Base-by-base conservation (phyloP, 2,329 filamentous ascomycete species). In the Zymoseptoria tritici region DNA sequence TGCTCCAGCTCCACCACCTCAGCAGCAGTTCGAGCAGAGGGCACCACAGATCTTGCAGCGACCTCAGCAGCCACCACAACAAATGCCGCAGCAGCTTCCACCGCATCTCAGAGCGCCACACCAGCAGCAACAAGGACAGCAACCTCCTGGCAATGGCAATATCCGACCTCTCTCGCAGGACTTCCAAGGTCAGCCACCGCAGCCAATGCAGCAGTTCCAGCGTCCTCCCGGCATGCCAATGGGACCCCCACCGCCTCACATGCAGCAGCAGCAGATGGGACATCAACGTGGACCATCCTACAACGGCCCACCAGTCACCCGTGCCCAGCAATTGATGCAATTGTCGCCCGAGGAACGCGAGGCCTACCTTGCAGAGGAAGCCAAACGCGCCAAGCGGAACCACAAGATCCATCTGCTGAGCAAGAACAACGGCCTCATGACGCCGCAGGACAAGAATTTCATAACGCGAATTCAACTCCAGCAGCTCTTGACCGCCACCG, bases 361-460 rank as follows among this genome's bases (percentile, higher is more conserved):
- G 2, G 86, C 87, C 1, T 94, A 92, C 71, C 76, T 97, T 57
- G 86, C 91, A 64, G 92, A 96, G 73, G 94, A 99, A 74, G 92
- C 92, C 0, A 94, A 92, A 76, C 86, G 94, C 55, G 92, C 94
- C 5, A 99, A 99, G 80, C 85, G 94, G 50, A 97, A 99, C 72
- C 93, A 97, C 78, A 99, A 99, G 80, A 97, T 99, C 63, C 93
- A 92, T 77, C 80, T 95, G 50, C 79, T 97, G 57, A 96, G 91
- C 22, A 91, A 91, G 76, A 91, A 96, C 69, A 99, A 99, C 71
- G 94, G 94, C 22, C 78, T 99, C 62, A 99, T 99, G 94, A 99
- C 94, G 3, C 94, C 94, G 0, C 93, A 97, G 72, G 94, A 99
- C 77, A 99, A 99, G 81, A 99, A 97, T 73, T 99, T 97, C 76